Evolutionary conservation across 1,284 basidiomycete genomes (phyloP).

Genomic region (Ceratobasidium sp.): DNA sequence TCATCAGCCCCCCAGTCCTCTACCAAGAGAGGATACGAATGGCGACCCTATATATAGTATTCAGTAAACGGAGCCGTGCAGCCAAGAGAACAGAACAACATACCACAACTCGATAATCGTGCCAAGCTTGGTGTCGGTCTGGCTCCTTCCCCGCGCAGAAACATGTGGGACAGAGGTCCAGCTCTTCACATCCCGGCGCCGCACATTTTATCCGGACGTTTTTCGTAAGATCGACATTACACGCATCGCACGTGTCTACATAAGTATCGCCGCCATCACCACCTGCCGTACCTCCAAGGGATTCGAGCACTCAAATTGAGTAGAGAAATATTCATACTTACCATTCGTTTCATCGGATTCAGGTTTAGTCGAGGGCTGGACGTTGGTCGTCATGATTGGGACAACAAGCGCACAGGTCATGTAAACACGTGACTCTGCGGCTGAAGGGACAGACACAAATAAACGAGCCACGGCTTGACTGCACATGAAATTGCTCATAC

Average conservation of each 20-base stretch:
- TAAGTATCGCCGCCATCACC: slow-evolving; percentile 20
- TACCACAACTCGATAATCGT: slow-evolving; percentile 94
- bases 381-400: slow-evolving; percentile 36
- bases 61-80: slow-evolving; percentile 2
- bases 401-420: slow-evolving; percentile 6
- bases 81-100: slow-evolving; percentile 51
- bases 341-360: slow-evolving; percentile 30
- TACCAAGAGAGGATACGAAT: slow-evolving; percentile 94
- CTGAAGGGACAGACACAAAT: slow-evolving; percentile 1
- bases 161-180: slow-evolving; percentile 89
- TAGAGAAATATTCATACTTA: background rate
- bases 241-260: slow-evolving; percentile 18
- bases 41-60: slow-evolving; percentile 76
- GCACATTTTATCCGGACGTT: slow-evolving; percentile 87
- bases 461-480: slow-evolving; percentile 18
- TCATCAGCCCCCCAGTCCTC: slow-evolving; percentile 99
- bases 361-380: background rate
- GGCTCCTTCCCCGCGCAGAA: slow-evolving; percentile 95
- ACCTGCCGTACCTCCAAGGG: background rate
- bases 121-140: slow-evolving; percentile 84
- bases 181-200: slow-evolving; percentile 81
- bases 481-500: background rate
- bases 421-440: background rate
- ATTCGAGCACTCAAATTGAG: background rate
- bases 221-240: slow-evolving; percentile 20